A percentile compares a stretch with the other conserved stretches of the same genome.
Conservation (phyloP, 225 moss, liverwort and hornwort species). For the Ulota crispa region DNA sequence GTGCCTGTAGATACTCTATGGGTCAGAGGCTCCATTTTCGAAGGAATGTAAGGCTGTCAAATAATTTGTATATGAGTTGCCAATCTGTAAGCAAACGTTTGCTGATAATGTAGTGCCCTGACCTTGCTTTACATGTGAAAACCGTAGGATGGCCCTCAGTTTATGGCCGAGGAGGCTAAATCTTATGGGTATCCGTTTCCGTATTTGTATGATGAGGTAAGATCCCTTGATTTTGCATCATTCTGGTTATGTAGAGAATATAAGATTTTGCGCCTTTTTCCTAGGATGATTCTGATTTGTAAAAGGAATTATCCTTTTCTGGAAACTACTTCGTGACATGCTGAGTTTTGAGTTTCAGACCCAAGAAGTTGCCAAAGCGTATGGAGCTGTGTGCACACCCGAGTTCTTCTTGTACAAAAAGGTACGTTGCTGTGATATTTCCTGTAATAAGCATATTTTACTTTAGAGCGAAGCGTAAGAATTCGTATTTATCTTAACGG, state of each 20-base stretch:
- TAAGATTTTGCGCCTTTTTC: not conserved
- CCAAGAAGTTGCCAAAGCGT: slow-evolving; percentile 77
- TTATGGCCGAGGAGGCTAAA: slow-evolving; percentile 79
- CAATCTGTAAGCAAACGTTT: slow-evolving; percentile 1
- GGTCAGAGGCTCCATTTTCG: not conserved
- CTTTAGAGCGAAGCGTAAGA: not conserved
- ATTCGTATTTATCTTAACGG: not conserved
- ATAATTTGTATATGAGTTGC: not conserved
- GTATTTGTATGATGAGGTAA: slow-evolving; percentile 80
- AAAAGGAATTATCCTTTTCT: not conserved
- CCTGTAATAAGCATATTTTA: not conserved
- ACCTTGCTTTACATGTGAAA: slow-evolving; percentile 20
- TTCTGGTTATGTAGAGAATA: not conserved
- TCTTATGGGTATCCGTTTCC: slow-evolving; percentile 66
- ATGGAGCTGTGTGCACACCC: slow-evolving; percentile 73
- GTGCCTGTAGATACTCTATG: slow-evolving; percentile 11
- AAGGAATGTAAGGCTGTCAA: not conserved
- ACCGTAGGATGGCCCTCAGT: slow-evolving; percentile 69
- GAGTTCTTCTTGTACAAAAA: slow-evolving; percentile 79
- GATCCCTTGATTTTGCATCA: not conserved
- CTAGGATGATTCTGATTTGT: not conserved
- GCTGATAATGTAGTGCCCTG: slow-evolving; percentile 1
- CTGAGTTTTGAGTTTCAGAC: slow-evolving; percentile 40
- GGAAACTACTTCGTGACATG: slow-evolving; percentile 14
- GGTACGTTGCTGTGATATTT: slow-evolving; percentile 27